Base-by-base conservation (phyloP, 1,139 yeast species). In the Protomyces inundatus region DNA sequence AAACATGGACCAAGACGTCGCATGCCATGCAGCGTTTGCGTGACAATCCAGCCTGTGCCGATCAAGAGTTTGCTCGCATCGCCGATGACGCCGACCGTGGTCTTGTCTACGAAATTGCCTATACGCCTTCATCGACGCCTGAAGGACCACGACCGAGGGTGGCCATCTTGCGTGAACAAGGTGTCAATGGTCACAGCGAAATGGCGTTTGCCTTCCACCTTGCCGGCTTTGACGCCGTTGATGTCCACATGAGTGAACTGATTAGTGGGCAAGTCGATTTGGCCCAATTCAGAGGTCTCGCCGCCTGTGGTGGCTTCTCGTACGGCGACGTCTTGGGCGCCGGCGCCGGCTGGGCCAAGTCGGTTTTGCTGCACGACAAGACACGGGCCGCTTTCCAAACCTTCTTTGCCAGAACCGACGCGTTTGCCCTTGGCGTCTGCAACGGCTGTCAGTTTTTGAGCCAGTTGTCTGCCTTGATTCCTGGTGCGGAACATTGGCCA, bases 261-360 rank as follows among this genome's bases (percentile, higher is more conserved):
- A 79, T 91, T 68, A 77, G 81, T 50, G 96, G 96, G 52, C 81
- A 80, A 71, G 86, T 87, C 50, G 76, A 84, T n/a, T 81, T 95
- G 70, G 85, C 83, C 71, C 86, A 84, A 58, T 95, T 93, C 76
- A 90, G 87, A 58, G 99, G 99, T 68, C 72, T 95, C 66, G 98
- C 98, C 64, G 98, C 98, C 4, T 95, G 98, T 78, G 99, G 99
- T 77, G 99, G 99, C 36, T 95, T 95, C 81, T 90, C 98, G 1
- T 95, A 91, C 73, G 99, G 99, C 81, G 99, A 95, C 77, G 99
- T 95, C 56, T 80, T 95, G 67, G 98, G 99, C 70, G 98, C 98
- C 37, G 99, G 97, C 74, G 90, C 95, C 61, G 99, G 99, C 66
- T 95, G 98, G 98, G 98, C 99, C 67, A 91, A 90, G 74, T 89